Base-by-base conservation (phyloP, 202 grass and related monocot species). In the Hordeum pubiflorum region DNA sequence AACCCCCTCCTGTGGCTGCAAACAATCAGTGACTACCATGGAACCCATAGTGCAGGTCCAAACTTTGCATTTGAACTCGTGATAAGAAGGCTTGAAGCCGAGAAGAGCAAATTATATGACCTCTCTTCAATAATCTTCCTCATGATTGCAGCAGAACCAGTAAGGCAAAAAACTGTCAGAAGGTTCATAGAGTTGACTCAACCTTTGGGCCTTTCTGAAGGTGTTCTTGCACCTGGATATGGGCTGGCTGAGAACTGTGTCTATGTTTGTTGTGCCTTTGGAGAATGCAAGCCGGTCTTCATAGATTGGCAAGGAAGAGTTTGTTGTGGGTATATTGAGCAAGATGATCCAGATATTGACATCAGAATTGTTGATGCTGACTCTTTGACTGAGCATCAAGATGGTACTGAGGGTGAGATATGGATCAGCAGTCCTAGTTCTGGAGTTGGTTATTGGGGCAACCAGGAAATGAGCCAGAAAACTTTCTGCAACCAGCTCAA, bases 341-440 rank as follows among this genome's bases (percentile, higher is more conserved):
- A 73, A 24, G 78, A 86, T 83, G 82, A 85, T 78, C 1, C 15
- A 8, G 91, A 90, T 83, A 23, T 88, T 85, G 48, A 80, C 67
- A 81, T 90, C 33, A 93, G 77, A 90, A 93, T 93, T 78, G 50
- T 93, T 85, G 91, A 93, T 61, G 61, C 58, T 2, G 85, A 93
- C 66, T 86, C 82, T 71, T 50, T 87, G 38, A 83, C 31, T 17
- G 87, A 90, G 79, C 82, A 72, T 77, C 48, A 77, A 69, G 81
- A 85, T 80, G 87, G 91, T 65, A 48, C 56, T 83, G 91, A 93
- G 68, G 91, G 91, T 80, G 91, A 93, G 82, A 93, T 93, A 88
- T 93, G 91, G 91, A 90, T 93, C 52, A 90, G 82, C 85, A 93
- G 91, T 86, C 85, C 82, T 54, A 93, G 91, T 88, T 77, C 91